Conservation (phyloP, 2,329 filamentous ascomycete species). For the Xylariales sp. region DNA sequence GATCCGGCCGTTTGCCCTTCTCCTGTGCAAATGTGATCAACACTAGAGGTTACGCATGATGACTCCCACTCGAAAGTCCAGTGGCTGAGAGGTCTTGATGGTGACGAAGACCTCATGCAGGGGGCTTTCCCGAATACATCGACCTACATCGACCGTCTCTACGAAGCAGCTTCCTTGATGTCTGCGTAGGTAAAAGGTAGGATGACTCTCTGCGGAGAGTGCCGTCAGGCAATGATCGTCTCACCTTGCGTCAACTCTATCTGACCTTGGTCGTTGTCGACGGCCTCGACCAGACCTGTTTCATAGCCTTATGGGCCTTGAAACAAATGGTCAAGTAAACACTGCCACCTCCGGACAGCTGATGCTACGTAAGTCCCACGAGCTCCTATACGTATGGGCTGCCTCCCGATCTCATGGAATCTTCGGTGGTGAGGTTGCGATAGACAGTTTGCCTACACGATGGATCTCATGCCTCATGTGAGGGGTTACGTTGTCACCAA, state of each 20-base stretch:
- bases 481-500: not conserved
- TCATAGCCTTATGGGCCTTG: conserved; percentile 4
- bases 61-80: conserved; percentile 3
- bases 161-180: no score
- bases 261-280: not conserved
- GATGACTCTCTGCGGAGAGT: no score
- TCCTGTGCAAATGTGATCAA: no score
- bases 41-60: no score
- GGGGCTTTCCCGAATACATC: no score
- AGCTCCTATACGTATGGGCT: conserved; percentile 5
- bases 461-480: not conserved
- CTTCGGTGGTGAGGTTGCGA: not conserved
- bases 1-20: not conserved
- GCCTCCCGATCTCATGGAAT: conserved; percentile 1
- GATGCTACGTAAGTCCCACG: conserved; percentile 5
- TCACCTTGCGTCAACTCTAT: no score
- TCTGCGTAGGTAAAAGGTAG: no score
- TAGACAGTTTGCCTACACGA: not conserved
- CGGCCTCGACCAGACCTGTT: conserved; percentile 4
- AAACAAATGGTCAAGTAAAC: conserved; percentile 8
- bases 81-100: conserved; percentile 8
- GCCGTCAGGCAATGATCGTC: no score
- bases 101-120: conserved; percentile 7
- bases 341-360: conserved; percentile 13
- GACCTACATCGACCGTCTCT: no score